Base-by-base conservation (phyloP, 2,329 filamentous ascomycete species). In the Davidsoniella virescens region DNA sequence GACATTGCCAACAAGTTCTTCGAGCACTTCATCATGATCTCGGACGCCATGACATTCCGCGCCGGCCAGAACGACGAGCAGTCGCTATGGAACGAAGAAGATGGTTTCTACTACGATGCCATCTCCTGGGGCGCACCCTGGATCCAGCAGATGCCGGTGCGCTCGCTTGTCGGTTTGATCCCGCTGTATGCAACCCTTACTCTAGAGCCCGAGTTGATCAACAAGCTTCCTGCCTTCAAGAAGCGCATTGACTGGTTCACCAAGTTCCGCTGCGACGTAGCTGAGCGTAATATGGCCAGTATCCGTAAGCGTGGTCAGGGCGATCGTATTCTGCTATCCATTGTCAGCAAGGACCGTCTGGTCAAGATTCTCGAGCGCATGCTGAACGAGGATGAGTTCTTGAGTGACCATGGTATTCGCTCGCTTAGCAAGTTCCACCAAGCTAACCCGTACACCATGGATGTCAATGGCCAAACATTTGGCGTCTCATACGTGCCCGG, bases 1-100 rank as follows among this genome's bases (percentile, higher is more conserved):
- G 90, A 96, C 61, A 84, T 96, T 69, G 88, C 90, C 1, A 93
- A 87, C 47, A 96, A 96, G 66, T 96, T 96, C 71, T 96, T 96
- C 60, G 92, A 96, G 68, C 92, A 96, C 61, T 96, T 96, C 67
- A 85, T 96, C 61, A 81, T 95, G 64, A 96, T 96, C 64, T 93
- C 87, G 61, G 92, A 96, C 67, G 92, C 90, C 52, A 95, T 96
- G 90, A 87, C 83, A 0, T 88, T 84, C 73, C 82, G 73, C 66
- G 76, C 72, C 59, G 86, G 68, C 58, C 72, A 65, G 66, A 81
- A 66, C 68, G 80, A 69, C 61, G 84, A 92, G 59, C 78, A 86
- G 60, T 94, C 88, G 33, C 69, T 96, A 6, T 96, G 90, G 90
- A 96, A 95, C 60, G 87, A 95, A 25, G 77, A 94, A 55, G 90